Percentiles rank a stretch among this genome's conserved stretches.
Evolutionary conservation across 2,329 filamentous ascomycete genomes (phyloP).

Genomic region (Fusarium sp.): DNA sequence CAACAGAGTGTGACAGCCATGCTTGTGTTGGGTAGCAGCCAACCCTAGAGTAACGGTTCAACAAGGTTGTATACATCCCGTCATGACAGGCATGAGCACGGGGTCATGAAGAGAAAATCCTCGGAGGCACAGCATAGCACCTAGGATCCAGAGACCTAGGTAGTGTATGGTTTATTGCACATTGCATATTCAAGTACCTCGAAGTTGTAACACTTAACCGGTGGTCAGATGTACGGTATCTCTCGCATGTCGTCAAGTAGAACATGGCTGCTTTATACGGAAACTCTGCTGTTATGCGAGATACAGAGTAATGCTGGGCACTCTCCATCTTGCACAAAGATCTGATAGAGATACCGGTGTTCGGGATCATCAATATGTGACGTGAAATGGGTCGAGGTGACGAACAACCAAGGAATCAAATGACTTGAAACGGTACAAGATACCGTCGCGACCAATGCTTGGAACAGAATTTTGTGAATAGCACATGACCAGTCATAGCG

Average conservation of each 20-base stretch:
- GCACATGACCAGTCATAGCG: constrained; percentile 34
- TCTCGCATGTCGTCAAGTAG: background rate
- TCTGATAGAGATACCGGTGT: constrained; percentile 5
- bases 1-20: constrained; percentile 25
- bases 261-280: background rate
- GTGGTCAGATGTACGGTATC: background rate
- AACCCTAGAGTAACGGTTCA: constrained; percentile 24
- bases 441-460: constrained; percentile 28
- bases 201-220: background rate
- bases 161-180: background rate
- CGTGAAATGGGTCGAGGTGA: constrained; percentile 14
- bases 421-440: constrained; percentile 31
- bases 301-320: background rate
- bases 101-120: constrained; percentile 25
- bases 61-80: constrained; percentile 23
- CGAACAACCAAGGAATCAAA: constrained; percentile 29
- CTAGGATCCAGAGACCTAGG: background rate
- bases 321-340: background rate
- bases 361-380: constrained; percentile 20
- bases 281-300: background rate
- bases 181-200: background rate
- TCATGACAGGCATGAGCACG: constrained; percentile 35
- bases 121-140: background rate
- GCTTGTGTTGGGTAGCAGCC: background rate
- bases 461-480: constrained; percentile 23